phyloP scores from a whole-genome alignment of 2,329 filamentous ascomycete genomes.

The Neonectria coccinea region DNA sequence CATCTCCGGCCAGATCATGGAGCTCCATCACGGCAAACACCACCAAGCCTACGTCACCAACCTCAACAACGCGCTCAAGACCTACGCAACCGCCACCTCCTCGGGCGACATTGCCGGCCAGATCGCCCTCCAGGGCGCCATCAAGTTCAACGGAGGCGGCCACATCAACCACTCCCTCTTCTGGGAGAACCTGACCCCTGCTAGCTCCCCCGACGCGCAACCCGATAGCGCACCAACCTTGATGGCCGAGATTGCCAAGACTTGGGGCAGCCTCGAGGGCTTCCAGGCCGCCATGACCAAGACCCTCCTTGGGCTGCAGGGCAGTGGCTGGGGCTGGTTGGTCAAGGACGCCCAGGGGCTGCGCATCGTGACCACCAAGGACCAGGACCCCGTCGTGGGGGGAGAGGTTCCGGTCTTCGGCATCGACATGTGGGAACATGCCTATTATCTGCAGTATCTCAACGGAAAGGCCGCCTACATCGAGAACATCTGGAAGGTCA shows the following conservation, averaged over 20 bases:
- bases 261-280: slow-evolving; percentile 75
- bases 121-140: slow-evolving; percentile 74
- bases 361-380: slow-evolving; percentile 83
- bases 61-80: slow-evolving; percentile 74
- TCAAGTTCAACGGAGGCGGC: slow-evolving; percentile 91
- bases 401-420: slow-evolving; percentile 78
- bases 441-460: slow-evolving; percentile 85
- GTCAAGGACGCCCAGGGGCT: slow-evolving; percentile 73
- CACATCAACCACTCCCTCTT: slow-evolving; percentile 95
- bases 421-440: slow-evolving; percentile 94
- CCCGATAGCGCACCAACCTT: slow-evolving; percentile 69
- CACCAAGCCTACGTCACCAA: slow-evolving; percentile 84
- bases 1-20: slow-evolving; percentile 84
- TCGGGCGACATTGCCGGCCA: slow-evolving; percentile 72
- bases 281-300: slow-evolving; percentile 76
- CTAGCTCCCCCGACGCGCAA: slow-evolving; percentile 67
- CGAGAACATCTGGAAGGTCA: slow-evolving; percentile 80
- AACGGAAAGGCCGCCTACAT: slow-evolving; percentile 82
- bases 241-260: slow-evolving; percentile 68
- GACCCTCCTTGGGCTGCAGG: slow-evolving; percentile 78
- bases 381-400: slow-evolving; percentile 80
- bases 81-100: slow-evolving; percentile 67
- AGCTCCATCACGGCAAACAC: slow-evolving; percentile 83
- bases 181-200: slow-evolving; percentile 84
- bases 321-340: slow-evolving; percentile 91